Conservation (phyloP, 257 asterid species). For the Penstemon barbatus region DNA sequence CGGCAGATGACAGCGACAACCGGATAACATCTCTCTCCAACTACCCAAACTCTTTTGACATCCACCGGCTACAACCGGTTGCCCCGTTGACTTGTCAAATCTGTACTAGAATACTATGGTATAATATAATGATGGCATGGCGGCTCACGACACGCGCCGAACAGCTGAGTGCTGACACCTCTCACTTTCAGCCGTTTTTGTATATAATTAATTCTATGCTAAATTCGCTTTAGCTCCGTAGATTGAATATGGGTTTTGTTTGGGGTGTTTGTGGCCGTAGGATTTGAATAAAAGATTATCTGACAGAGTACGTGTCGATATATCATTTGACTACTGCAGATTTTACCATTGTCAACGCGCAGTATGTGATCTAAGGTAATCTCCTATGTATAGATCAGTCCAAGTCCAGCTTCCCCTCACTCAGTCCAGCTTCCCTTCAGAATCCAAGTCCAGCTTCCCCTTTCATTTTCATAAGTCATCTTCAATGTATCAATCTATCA, state of each 20-base stretch:
- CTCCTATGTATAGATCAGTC: too few relatives aligned
- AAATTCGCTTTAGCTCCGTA: slow-evolving; percentile 20
- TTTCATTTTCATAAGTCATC: too few relatives aligned
- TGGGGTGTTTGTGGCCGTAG: slow-evolving; percentile 2
- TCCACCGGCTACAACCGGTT: slow-evolving; percentile 28
- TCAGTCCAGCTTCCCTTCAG: too few relatives aligned
- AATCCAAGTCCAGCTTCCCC: too few relatives aligned
- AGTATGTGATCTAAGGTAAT: too few relatives aligned
- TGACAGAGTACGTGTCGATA: slow-evolving; percentile 22
- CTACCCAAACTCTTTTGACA: too few relatives aligned
- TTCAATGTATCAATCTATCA: too few relatives aligned
- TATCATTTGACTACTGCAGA: background rate
- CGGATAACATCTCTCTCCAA: too few relatives aligned
- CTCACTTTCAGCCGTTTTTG: background rate
- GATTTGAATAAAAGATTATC: slow-evolving; percentile 11
- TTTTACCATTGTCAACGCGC: slow-evolving; percentile 1
- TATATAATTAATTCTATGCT: too few relatives aligned
- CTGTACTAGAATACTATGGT: background rate
- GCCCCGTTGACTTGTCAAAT: slow-evolving; percentile 14
- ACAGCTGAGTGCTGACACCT: background rate
- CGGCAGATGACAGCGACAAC: too few relatives aligned
- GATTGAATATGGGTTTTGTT: background rate
- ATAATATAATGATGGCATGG: background rate
- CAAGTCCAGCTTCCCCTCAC: too few relatives aligned
- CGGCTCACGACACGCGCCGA: slow-evolving; percentile 24